Evolutionary conservation across 2,329 filamentous ascomycete species (phyloP).

Genomic region (Intubia oerlemansii): DNA sequence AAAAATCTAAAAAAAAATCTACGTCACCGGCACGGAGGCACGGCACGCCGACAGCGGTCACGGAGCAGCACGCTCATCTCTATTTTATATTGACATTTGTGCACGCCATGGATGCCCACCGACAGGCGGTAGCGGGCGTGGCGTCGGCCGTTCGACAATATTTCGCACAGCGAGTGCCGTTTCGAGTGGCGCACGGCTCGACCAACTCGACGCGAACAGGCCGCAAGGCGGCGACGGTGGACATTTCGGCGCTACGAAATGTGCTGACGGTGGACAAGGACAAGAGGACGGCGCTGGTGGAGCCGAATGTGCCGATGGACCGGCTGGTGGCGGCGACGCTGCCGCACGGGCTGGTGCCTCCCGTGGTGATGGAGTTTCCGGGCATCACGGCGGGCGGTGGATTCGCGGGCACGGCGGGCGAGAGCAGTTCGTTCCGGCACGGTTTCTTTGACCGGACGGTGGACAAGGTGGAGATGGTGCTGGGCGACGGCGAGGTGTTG

Average conservation of each 20-base stretch:
- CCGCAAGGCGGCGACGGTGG: constrained; percentile 17
- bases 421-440: constrained; percentile 47
- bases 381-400: constrained; percentile 56
- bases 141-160: constrained; percentile 24
- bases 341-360: constrained; percentile 42
- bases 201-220: constrained; percentile 51
- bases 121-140: constrained; percentile 23
- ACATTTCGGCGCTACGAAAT: constrained; percentile 41
- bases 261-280: constrained; percentile 40
- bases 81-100: no score
- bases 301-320: constrained; percentile 62
- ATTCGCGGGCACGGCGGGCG: constrained; percentile 48
- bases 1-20: no score
- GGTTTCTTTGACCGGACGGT: constrained; percentile 52
- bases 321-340: constrained; percentile 43
- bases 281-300: constrained; percentile 39
- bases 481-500: constrained; percentile 43
- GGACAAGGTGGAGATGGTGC: constrained; percentile 43
- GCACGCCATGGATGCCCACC: constrained; percentile 32
- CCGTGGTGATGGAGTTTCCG: constrained; percentile 57
- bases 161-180: constrained; percentile 30
- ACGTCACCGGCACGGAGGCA: no score
- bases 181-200: constrained; percentile 57
- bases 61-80: no score
- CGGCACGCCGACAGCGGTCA: no score